Evolutionary conservation across 257 asterid genomes (phyloP).

Genomic region (Ehretia macrophylla): DNA sequence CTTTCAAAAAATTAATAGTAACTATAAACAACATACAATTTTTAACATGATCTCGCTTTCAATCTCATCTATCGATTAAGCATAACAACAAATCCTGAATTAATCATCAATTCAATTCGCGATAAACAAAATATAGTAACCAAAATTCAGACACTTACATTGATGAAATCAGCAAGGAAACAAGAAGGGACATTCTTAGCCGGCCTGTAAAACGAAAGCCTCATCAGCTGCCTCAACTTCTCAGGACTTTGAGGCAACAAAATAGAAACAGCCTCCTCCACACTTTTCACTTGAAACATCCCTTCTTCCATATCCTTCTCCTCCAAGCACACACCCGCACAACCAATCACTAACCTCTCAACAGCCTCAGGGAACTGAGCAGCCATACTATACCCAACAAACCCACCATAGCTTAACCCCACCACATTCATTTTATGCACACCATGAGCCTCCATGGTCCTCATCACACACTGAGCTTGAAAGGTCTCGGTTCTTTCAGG

Average conservation of each 20-base stretch:
- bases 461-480: slow-evolving; percentile 66
- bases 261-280: slow-evolving; percentile 59
- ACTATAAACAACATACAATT: too few relatives aligned
- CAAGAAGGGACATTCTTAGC: slow-evolving; percentile 64
- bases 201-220: slow-evolving; percentile 58
- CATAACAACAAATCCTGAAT: neutral
- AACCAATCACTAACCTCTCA: slow-evolving; percentile 59
- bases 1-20: too few relatives aligned
- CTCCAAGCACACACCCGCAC: slow-evolving; percentile 75
- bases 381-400: slow-evolving; percentile 75
- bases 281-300: slow-evolving; percentile 59
- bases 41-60: too few relatives aligned
- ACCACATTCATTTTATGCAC: slow-evolving; percentile 50
- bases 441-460: slow-evolving; percentile 56
- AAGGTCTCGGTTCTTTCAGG: slow-evolving; percentile 57
- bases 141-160: slow-evolving; percentile 41
- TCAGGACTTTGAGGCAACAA: slow-evolving; percentile 68
- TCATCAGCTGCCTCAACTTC: slow-evolving; percentile 54
- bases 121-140: neutral
- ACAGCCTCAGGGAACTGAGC: slow-evolving; percentile 66
- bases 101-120: neutral
- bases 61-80: neutral
- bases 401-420: slow-evolving; percentile 86
- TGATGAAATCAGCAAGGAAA: slow-evolving; percentile 59
- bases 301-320: slow-evolving; percentile 78